Conservation (phyloP, 2,329 filamentous ascomycete genomes). For the Fusarium subglutinans region DNA sequence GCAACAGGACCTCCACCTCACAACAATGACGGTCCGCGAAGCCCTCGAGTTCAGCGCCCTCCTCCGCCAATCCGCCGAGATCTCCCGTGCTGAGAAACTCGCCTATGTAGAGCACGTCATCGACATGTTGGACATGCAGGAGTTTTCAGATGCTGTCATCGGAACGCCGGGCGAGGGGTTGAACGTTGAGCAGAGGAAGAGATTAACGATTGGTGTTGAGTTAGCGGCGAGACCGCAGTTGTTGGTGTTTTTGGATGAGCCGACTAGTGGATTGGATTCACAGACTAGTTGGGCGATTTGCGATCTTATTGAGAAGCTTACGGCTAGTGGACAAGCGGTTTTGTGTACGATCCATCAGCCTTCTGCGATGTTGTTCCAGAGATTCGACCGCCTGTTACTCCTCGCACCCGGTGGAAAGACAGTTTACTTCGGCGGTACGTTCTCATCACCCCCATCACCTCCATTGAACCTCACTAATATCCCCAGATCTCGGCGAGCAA, state of each 20-base stretch:
- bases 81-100: slow-evolving; percentile 49
- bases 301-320: slow-evolving; percentile 73
- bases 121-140: slow-evolving; percentile 55
- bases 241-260: slow-evolving; percentile 80
- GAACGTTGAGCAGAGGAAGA: slow-evolving; percentile 58
- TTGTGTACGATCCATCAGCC: slow-evolving; percentile 60
- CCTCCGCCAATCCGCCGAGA: slow-evolving; percentile 70
- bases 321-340: slow-evolving; percentile 55
- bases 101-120: slow-evolving; percentile 45
- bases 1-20: slow-evolving; percentile 76
- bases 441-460: fast-evolving
- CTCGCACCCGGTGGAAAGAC: slow-evolving; percentile 65
- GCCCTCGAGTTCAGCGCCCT: slow-evolving; percentile 68
- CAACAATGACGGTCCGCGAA: slow-evolving; percentile 70
- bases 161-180: slow-evolving; percentile 61
- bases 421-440: slow-evolving; percentile 67
- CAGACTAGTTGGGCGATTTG: slow-evolving; percentile 81
- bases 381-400: slow-evolving; percentile 64
- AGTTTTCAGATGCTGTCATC: slow-evolving; percentile 74
- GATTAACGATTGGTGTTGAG: slow-evolving; percentile 80
- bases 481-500: slow-evolving; percentile 47
- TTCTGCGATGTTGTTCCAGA: slow-evolving; percentile 55
- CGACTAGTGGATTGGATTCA: slow-evolving; percentile 78
- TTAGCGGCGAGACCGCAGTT: slow-evolving; percentile 77
- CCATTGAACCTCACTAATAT: not conserved